A percentile compares a stretch with the other conserved stretches of the same genome.
phyloP scores from a whole-genome alignment of 164 flowering plant species.

The Piper betle region DNA sequence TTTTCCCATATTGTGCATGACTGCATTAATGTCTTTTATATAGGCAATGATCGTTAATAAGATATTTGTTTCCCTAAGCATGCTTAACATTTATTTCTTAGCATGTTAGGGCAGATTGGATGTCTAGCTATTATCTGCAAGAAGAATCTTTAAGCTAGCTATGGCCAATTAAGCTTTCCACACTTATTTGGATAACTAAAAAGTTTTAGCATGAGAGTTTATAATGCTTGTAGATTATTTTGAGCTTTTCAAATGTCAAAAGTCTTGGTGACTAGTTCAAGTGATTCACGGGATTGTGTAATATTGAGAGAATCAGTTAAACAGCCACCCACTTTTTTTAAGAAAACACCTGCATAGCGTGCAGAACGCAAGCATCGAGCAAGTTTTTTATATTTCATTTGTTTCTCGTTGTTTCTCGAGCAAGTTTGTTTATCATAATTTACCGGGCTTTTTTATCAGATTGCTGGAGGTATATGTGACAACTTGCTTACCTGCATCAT shows the following conservation, averaged over 20 bases:
- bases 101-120: background rate
- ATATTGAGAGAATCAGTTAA: too few relatives aligned
- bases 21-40: background rate
- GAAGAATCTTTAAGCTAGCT: background rate
- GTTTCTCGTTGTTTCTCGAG: background rate
- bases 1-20: background rate
- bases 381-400: background rate
- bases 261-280: too few relatives aligned
- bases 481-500: slow-evolving; percentile 77
- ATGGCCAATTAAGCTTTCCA: too few relatives aligned
- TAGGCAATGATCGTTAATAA: background rate
- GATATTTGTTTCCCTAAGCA: background rate
- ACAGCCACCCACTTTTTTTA: too few relatives aligned
- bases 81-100: background rate
- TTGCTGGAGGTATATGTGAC: slow-evolving; percentile 86
- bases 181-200: too few relatives aligned
- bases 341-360: background rate
- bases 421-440: too few relatives aligned
- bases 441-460: slow-evolving; percentile 19
- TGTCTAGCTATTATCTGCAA: background rate
- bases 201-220: too few relatives aligned
- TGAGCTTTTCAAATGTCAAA: too few relatives aligned
- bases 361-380: too few relatives aligned
- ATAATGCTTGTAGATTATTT: too few relatives aligned
- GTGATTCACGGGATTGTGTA: too few relatives aligned